A percentile compares a stretch with the other conserved stretches of the same genome.
phyloP scores from a whole-genome alignment of 2,329 filamentous ascomycete species.

The Teratosphaeria pseudoeucalypti region DNA sequence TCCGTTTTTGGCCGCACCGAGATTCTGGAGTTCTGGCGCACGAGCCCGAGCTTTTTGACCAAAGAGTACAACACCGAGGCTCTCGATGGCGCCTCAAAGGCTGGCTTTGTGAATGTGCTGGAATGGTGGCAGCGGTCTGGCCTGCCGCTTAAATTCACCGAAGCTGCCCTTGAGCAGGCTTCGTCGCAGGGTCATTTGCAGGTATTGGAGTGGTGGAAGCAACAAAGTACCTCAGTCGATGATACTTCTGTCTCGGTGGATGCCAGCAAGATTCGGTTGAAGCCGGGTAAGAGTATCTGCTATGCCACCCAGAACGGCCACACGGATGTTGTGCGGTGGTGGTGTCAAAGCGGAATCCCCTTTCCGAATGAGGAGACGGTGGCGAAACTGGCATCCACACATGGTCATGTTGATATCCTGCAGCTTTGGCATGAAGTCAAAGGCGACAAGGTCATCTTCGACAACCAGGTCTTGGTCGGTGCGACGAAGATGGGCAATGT shows the following conservation, averaged over 20 bases:
- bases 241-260: conserved; percentile 18
- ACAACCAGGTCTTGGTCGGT: conserved; percentile 72
- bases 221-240: conserved; percentile 29
- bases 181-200: conserved; percentile 73
- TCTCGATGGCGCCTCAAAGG: conserved; percentile 75
- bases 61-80: conserved; percentile 81
- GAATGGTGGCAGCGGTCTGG: conserved; percentile 87
- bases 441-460: conserved; percentile 68
- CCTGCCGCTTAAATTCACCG: conserved; percentile 72
- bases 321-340: conserved; percentile 71
- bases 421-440: conserved; percentile 71
- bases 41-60: conserved; percentile 68
- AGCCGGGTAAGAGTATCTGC: conserved; percentile 74
- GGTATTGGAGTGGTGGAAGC: conserved; percentile 90
- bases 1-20: conserved; percentile 74
- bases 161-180: conserved; percentile 77
- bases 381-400: conserved; percentile 71
- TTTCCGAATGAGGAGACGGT: conserved; percentile 73
- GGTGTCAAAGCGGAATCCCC: conserved; percentile 71
- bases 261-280: conserved; percentile 45
- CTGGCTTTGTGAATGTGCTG: conserved; percentile 73
- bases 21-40: conserved; percentile 85
- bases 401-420: conserved; percentile 74
- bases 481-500: conserved; percentile 82
- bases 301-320: conserved; percentile 76